Evolutionary conservation across 345 rosid species (phyloP).

Genomic region (Heritiera littoralis): DNA sequence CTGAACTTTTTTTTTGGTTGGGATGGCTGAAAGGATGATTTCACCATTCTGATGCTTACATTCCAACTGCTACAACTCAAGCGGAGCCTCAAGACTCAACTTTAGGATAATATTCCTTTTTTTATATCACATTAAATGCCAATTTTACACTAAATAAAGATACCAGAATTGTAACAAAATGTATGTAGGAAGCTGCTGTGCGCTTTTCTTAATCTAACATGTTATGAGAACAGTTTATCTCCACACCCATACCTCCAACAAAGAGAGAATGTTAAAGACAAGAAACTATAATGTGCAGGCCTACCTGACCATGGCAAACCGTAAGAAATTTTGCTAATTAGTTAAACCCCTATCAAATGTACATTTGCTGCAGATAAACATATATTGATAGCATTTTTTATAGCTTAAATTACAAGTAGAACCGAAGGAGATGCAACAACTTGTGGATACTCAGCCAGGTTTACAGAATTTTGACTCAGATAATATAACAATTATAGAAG

Average conservation of each 20-base stretch:
- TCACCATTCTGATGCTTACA: slow-evolving; percentile 35
- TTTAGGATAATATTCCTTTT: slow-evolving; percentile 16
- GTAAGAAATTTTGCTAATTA: neutral
- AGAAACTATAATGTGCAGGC: neutral
- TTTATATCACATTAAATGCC: slow-evolving; percentile 15
- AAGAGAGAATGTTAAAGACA: neutral
- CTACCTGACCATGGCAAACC: neutral
- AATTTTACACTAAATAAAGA: neutral
- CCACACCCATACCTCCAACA: neutral
- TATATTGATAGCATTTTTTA: neutral
- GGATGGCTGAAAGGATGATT: slow-evolving; percentile 24
- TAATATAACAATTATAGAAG: slow-evolving; percentile 20
- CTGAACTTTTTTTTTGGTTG: neutral
- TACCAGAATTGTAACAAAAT: neutral
- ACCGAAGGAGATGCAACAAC: neutral
- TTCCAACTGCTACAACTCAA: slow-evolving; percentile 28
- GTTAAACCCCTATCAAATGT: neutral
- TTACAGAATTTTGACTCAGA: slow-evolving; percentile 14
- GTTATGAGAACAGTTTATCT: neutral
- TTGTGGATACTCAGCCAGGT: neutral
- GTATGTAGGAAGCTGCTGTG: neutral
- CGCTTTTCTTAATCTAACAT: neutral
- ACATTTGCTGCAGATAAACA: neutral
- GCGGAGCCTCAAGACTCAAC: neutral
- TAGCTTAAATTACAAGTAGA: neutral